Evolutionary conservation across 2,329 filamentous ascomycete genomes (phyloP).

Genomic region (Fusarium buxicola): DNA sequence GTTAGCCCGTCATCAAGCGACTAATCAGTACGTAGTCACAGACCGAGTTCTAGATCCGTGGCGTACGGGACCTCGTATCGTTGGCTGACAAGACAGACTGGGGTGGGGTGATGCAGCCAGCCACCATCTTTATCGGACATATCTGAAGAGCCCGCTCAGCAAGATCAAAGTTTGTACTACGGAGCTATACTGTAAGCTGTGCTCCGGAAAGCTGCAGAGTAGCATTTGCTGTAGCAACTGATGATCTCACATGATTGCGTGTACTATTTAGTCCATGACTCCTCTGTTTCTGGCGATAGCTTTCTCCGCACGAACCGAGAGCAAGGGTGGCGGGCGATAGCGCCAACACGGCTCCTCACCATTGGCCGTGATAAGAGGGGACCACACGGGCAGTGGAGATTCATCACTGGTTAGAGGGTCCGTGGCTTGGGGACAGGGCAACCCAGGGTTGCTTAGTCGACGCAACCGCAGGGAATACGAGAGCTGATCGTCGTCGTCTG

Average conservation of each 20-base stretch:
- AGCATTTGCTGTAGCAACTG: neutral
- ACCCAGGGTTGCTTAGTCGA: conserved; percentile 30
- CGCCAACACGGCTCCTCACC: neutral
- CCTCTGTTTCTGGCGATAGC: neutral
- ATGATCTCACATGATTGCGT: neutral
- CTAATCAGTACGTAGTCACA: neutral
- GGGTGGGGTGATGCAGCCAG: conserved; percentile 4
- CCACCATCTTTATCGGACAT: neutral
- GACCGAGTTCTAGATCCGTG: conserved; percentile 23
- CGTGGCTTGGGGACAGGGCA: conserved; percentile 21
- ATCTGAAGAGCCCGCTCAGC: neutral
- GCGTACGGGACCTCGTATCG: conserved; percentile 17
- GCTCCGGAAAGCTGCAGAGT: neutral
- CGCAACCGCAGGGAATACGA: conserved; percentile 25
- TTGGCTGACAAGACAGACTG: conserved; percentile 17
- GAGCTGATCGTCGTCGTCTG: conserved; percentile 21
- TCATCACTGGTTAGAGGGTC: conserved; percentile 11
- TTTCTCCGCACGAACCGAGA: neutral
- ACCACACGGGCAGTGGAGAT: conserved; percentile 9
- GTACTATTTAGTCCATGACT: neutral
- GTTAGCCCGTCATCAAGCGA: neutral
- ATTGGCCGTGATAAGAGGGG: conserved; percentile 9
- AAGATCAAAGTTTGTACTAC: neutral
- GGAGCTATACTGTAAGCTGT: neutral
- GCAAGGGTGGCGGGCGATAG: conserved; percentile 1